Evolutionary conservation across 2,329 filamentous ascomycete species (phyloP).

Genomic region (Aureobasidium sp.): DNA sequence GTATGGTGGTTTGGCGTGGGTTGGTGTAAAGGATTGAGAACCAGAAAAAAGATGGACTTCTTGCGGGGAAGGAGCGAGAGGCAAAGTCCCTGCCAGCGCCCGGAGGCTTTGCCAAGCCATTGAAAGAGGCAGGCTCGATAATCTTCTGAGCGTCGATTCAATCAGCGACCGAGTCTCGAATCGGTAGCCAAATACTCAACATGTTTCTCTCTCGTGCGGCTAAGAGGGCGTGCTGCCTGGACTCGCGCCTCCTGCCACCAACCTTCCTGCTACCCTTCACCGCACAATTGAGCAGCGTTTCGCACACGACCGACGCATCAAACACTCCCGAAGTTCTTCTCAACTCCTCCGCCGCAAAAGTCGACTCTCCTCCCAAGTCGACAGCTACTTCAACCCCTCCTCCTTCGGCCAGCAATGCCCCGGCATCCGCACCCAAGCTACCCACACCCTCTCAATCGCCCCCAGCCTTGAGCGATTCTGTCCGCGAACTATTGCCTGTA

Average conservation of each 20-base stretch:
- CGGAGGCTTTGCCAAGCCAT: neutral
- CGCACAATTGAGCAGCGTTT: conserved; percentile 38
- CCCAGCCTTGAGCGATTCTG: conserved; percentile 45
- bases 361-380: neutral
- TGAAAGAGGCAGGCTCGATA: neutral
- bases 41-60: neutral
- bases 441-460: conserved; percentile 28
- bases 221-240: conserved; percentile 53
- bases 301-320: conserved; percentile 32
- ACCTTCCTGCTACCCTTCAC: conserved; percentile 47
- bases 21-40: neutral
- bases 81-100: neutral
- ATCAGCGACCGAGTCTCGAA: neutral
- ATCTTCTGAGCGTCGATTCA: neutral
- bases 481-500: conserved; percentile 59
- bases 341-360: conserved; percentile 8
- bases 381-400: neutral
- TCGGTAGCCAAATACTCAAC: neutral
- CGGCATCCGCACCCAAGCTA: conserved; percentile 18
- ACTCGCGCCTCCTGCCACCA: conserved; percentile 50
- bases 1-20: conserved; percentile 1
- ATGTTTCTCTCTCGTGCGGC: conserved; percentile 46
- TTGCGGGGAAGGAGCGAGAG: conserved; percentile 7
- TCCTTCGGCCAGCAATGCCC: neutral
- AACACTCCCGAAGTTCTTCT: conserved; percentile 24